A percentile compares a stretch with the other conserved stretches of the same genome.
Evolutionary conservation across 345 rosid species (phyloP).

Genomic region (Salix suchowensis): DNA sequence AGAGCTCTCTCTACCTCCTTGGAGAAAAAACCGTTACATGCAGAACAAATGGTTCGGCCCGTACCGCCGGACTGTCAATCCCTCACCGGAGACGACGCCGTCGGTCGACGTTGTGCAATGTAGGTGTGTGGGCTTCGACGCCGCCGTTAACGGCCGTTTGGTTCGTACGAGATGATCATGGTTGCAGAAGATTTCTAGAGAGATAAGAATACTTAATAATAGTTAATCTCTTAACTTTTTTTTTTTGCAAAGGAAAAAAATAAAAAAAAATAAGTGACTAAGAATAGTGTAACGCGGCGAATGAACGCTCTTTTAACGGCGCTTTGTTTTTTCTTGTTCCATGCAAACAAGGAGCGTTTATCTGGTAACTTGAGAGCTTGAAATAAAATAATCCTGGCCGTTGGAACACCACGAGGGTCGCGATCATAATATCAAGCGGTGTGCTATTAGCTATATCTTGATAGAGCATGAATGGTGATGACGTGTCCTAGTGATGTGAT

Average conservation of each 20-base stretch:
- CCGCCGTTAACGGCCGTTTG: conserved; percentile 36
- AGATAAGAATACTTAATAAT: neutral
- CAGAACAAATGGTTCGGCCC: conserved; percentile 83
- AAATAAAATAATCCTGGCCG: neutral
- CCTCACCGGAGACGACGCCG: conserved; percentile 18
- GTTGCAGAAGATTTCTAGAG: neutral
- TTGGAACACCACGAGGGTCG: neutral
- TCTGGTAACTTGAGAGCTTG: neutral
- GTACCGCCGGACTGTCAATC: conserved; percentile 54
- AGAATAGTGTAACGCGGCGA: neutral
- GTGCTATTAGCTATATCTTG: neutral
- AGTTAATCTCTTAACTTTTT: neutral
- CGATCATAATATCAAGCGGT: neutral
- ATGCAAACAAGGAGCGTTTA: neutral
- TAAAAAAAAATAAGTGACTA: neutral
- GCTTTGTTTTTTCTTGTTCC: neutral
- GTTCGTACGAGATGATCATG: conserved; percentile 42
- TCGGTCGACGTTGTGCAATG: conserved; percentile 43
- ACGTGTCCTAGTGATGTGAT: neutral
- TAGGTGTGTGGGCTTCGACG: conserved; percentile 70
- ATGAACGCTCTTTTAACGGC: neutral
- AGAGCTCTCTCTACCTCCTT: conserved; percentile 69
- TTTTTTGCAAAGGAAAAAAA: neutral
- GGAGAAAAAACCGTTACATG: conserved; percentile 92
- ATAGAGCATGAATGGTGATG: neutral